Evolutionary conservation across 768 basidiomycete species (phyloP).

Genomic region (Russula dissimulans): DNA sequence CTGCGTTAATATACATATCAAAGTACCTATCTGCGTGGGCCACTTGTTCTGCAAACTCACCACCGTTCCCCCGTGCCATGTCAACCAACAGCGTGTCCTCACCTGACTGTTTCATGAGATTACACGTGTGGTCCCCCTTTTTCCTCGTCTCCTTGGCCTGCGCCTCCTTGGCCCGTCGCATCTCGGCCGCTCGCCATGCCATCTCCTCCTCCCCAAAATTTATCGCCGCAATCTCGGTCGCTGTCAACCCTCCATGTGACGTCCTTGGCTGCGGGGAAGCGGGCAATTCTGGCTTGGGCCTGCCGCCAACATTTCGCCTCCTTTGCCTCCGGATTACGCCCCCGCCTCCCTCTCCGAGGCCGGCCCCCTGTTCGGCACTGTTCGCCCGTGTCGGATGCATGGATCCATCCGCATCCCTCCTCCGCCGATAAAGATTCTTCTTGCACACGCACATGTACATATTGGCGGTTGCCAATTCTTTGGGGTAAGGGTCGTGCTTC

Average conservation of each 20-base stretch:
- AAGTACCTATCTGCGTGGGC: slow-evolving; percentile 30
- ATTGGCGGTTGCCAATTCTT: slow-evolving; percentile 2
- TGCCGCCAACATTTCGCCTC: background rate
- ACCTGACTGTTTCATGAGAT: background rate
- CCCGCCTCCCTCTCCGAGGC: slow-evolving; percentile 1
- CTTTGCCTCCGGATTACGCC: background rate
- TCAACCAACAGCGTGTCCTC: background rate
- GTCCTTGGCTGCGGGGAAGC: background rate
- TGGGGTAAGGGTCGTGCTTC: background rate
- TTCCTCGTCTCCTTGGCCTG: background rate
- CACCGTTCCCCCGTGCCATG: background rate
- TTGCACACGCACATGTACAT: background rate
- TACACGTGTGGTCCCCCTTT: background rate
- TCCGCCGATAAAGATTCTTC: slow-evolving; percentile 6
- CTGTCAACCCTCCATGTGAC: slow-evolving; percentile 1
- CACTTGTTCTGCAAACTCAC: slow-evolving; percentile 14
- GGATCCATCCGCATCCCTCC: slow-evolving; percentile 13
- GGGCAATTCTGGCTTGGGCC: background rate
- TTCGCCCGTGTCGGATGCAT: background rate
- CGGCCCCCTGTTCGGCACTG: background rate
- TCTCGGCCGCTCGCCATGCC: background rate
- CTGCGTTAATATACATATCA: slow-evolving; percentile 33
- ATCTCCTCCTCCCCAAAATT: slow-evolving; percentile 1
- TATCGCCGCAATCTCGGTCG: slow-evolving; percentile 6
- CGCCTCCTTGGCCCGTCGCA: background rate